Conservation (phyloP, 2,329 filamentous ascomycete genomes). For the Aspergillus neoniger region DNA sequence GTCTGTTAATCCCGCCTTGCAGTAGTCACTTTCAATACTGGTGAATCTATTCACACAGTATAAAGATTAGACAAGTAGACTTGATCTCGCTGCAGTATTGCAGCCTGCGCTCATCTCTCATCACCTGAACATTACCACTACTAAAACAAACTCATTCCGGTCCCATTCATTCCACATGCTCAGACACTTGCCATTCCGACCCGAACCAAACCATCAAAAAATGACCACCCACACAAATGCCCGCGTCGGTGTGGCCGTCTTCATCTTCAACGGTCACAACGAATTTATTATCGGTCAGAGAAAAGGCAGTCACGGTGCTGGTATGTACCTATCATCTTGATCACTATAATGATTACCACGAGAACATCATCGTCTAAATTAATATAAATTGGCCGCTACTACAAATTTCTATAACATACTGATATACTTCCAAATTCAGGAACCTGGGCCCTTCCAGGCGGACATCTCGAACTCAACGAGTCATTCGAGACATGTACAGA, state of each 20-base stretch:
- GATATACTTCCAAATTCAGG: slow-evolving; percentile 40
- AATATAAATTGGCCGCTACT: too few relatives aligned
- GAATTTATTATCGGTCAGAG: slow-evolving; percentile 19
- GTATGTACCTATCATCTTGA: slow-evolving; percentile 3
- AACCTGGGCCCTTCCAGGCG: slow-evolving; percentile 69
- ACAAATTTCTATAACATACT: too few relatives aligned
- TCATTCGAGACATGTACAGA: slow-evolving; percentile 62
- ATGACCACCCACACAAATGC: slow-evolving; percentile 4
- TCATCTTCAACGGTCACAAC: slow-evolving; percentile 15
- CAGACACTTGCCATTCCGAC: neutral
- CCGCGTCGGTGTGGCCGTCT: slow-evolving; percentile 20
- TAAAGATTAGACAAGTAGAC: too few relatives aligned
- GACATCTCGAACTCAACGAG: slow-evolving; percentile 73
- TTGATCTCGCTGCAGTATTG: too few relatives aligned
- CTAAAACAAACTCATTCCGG: too few relatives aligned
- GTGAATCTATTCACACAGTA: too few relatives aligned
- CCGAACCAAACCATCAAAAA: neutral
- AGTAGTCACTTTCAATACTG: neutral
- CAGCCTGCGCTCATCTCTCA: too few relatives aligned
- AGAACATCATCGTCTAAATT: neutral
- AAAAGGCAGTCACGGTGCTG: slow-evolving; percentile 21
- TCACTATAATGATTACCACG: too few relatives aligned
- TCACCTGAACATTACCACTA: too few relatives aligned
- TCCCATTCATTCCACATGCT: too few relatives aligned
- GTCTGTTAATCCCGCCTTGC: neutral